Evolutionary conservation across 2,329 filamentous ascomycete genomes (phyloP).

Genomic region (Didymosphaeria variabile): DNA sequence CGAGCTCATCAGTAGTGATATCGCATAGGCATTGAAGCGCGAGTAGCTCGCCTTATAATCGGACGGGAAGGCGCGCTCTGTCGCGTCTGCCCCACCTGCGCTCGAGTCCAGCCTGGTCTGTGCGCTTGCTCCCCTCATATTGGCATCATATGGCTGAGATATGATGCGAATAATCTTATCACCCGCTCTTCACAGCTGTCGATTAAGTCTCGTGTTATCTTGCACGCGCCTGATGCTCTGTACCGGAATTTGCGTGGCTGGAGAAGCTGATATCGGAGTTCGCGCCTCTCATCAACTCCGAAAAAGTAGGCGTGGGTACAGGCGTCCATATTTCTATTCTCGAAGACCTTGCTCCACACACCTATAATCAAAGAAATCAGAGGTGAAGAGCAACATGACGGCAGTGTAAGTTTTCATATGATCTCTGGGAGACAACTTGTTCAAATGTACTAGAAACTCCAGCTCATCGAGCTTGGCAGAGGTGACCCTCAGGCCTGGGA

Average conservation of each 20-base stretch:
- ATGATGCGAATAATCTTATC: no score
- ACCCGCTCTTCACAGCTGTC: not conserved
- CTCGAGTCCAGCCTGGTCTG: not conserved
- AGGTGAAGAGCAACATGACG: not conserved
- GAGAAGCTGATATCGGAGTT: not conserved
- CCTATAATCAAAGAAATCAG: not conserved
- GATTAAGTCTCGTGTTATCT: not conserved
- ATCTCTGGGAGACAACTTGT: not conserved
- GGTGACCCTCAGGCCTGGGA: not conserved
- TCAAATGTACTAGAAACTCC: not conserved
- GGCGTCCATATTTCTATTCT: not conserved
- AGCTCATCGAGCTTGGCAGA: not conserved
- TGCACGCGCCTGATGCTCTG: no score
- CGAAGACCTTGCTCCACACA: not conserved
- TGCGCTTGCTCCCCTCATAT: not conserved
- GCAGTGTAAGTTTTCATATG: not conserved
- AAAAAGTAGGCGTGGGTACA: not conserved
- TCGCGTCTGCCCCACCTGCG: conserved; percentile 3
- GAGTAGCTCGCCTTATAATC: not conserved
- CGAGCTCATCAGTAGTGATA: not conserved
- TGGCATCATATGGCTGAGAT: not conserved
- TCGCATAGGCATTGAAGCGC: not conserved
- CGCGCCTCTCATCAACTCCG: not conserved
- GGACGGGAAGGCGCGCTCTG: not conserved
- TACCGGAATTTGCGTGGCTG: not conserved